Base-by-base conservation (phyloP, 1,284 basidiomycete species). In the Cryptococcus hybrid region DNA sequence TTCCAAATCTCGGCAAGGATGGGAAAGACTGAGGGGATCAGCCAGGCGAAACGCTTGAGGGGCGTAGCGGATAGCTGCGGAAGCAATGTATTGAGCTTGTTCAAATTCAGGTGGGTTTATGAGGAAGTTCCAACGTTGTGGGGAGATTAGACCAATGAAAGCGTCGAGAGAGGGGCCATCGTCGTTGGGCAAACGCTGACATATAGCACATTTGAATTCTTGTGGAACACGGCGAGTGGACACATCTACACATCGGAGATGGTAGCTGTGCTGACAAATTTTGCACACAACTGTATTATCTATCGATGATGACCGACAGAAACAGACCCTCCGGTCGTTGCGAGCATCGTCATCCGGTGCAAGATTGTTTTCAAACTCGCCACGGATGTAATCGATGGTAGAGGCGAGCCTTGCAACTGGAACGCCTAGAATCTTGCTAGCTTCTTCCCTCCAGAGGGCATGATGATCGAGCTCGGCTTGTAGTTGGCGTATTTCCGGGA, bases 121-220 rank as follows among this genome's bases (percentile, higher is more conserved):
- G 12, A 64, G 43, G 55, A 74, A 74, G 45, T 62, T 65, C 60
- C 63, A 71, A 49, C 60, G 49, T 7, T 59, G 40, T 0, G 62
- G 50, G 35, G 67, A 59, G 30, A 64, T 60, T 4, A 68, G 53
- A 3, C 34, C 12, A 0, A 61, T 59, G 37, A 74, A 55, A 5
- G 51, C 56, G 45, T 69, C 47, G 36, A 73, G 46, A 8, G 66
- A 67, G 6, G 71, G 66, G n/a, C 67, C 63, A 51, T 69, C 59
- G 48, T 69, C 65, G 37, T 61, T 60, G 18, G 63, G 59, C 3
- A 66, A 47, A 12, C 63, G 55, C 12, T 59, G 54, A 58, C 76
- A 78, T 65, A 75, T 73, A 42, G 64, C 61, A 52, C 76, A 78
- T 48, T 62, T 60, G 60, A 70, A 75, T 24, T 59, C 59, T 18